Conservation (phyloP, 331 rosid species). For the Acacia concinna region DNA sequence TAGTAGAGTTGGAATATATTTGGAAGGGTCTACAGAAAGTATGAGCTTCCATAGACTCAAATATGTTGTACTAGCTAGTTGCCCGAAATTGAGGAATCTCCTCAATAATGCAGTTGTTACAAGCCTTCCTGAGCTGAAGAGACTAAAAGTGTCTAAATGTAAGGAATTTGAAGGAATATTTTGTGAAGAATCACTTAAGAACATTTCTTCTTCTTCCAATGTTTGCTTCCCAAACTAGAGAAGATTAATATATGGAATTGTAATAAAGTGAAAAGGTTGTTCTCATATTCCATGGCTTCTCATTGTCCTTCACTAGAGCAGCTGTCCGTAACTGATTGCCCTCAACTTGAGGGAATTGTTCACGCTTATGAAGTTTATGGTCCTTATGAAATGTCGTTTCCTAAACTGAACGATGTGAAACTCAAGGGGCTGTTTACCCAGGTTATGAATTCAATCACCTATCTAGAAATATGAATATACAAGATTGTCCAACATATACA, state of each 20-base stretch:
- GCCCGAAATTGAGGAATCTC: too few species aligned
- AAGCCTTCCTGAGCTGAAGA: too few species aligned
- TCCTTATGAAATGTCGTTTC: not conserved
- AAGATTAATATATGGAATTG: rapidly evolving
- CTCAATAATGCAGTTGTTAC: too few species aligned
- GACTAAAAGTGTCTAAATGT: rapidly evolving
- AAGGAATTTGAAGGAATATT: too few species aligned
- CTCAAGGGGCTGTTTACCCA: too few species aligned
- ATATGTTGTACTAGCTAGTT: rapidly evolving
- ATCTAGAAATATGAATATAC: too few species aligned
- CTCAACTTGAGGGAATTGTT: not conserved
- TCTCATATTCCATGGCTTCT: not conserved
- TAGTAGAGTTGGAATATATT: too few species aligned
- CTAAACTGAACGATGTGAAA: rapidly evolving
- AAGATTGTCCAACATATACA: too few species aligned
- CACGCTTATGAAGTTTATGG: not conserved
- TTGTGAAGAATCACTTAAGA: not conserved
- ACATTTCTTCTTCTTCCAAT: not conserved
- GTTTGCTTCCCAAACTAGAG: not conserved
- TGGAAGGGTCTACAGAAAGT: too few species aligned
- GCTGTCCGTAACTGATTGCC: rapidly evolving
- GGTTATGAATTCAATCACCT: too few species aligned
- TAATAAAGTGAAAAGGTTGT: not conserved
- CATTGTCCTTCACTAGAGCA: not conserved
- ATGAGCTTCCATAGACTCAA: too few species aligned